Conservation (phyloP, 371 early-diverging fungal genomes). For the Coemansia sp. region DNA sequence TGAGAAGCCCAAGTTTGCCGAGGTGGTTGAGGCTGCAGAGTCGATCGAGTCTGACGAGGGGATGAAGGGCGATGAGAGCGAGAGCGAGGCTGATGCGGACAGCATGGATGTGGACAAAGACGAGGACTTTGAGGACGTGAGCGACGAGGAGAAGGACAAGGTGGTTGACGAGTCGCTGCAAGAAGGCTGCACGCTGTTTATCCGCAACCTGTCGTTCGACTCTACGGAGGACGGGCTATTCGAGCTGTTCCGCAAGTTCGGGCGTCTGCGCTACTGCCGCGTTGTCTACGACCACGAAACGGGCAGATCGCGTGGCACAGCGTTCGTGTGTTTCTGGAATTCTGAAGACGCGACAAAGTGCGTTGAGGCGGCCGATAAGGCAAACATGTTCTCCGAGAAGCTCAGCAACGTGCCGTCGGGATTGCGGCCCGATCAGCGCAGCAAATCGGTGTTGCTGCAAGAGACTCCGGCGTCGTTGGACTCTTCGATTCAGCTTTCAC, state of each 20-base stretch:
- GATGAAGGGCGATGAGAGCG: slow-evolving; percentile 52
- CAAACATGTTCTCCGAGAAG: slow-evolving; percentile 56
- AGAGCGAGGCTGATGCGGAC: slow-evolving; percentile 49
- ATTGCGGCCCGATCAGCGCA: slow-evolving; percentile 52
- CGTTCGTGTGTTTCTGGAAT: slow-evolving; percentile 84
- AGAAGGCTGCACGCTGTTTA: slow-evolving; percentile 81
- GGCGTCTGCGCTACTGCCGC: slow-evolving; percentile 77
- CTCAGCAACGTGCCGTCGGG: slow-evolving; percentile 43
- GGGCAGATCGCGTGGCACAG: slow-evolving; percentile 85
- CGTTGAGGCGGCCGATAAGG: slow-evolving; percentile 64
- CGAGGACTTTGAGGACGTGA: slow-evolving; percentile 51
- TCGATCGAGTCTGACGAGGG: slow-evolving; percentile 52
- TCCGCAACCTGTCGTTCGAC: slow-evolving; percentile 90
- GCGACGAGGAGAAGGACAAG: slow-evolving; percentile 31
- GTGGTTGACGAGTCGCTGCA: slow-evolving; percentile 54
- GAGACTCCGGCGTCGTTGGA: slow-evolving; percentile 61
- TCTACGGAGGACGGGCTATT: slow-evolving; percentile 79
- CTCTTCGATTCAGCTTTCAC: slow-evolving; percentile 62
- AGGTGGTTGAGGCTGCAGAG: slow-evolving; percentile 49
- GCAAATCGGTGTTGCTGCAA: slow-evolving; percentile 65
- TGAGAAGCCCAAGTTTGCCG: slow-evolving; percentile 50
- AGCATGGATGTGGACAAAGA: slow-evolving; percentile 10
- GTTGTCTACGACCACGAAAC: slow-evolving; percentile 81
- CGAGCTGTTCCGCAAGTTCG: slow-evolving; percentile 60
- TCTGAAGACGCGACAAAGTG: slow-evolving; percentile 73